Percentiles rank a stretch among this genome's conserved stretches.
Evolutionary conservation across 768 basidiomycete species (phyloP).

Genomic region (Gelatoporia subvermispora): DNA sequence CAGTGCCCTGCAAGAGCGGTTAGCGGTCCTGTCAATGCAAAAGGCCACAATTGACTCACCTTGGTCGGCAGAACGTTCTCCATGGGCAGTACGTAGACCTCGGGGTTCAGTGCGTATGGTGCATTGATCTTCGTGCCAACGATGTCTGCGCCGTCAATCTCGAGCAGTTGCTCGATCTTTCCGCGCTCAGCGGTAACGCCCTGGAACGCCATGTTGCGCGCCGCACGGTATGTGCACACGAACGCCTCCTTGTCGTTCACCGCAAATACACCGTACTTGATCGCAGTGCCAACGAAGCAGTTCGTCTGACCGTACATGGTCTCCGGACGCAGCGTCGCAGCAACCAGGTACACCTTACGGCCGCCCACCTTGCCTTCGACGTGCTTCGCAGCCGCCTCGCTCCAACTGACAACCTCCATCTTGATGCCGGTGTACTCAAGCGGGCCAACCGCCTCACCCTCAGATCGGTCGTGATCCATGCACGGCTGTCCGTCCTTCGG

Average conservation of each 20-base stretch:
- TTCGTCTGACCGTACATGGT: slow-evolving; percentile 99
- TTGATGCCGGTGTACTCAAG: slow-evolving; percentile 95
- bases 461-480: slow-evolving; percentile 98
- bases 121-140: slow-evolving; percentile 90
- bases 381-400: slow-evolving; percentile 56
- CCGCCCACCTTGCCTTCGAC: slow-evolving; percentile 67
- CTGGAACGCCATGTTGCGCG: slow-evolving; percentile 98
- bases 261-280: slow-evolving; percentile 93
- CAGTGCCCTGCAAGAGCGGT: slow-evolving; percentile 64
- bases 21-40: background rate
- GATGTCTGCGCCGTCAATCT: slow-evolving; percentile 74
- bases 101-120: slow-evolving; percentile 73
- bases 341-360: slow-evolving; percentile 86
- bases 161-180: slow-evolving; percentile 64
- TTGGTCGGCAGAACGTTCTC: slow-evolving; percentile 95
- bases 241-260: slow-evolving; percentile 84
- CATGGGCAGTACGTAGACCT: slow-evolving; percentile 98
- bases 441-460: slow-evolving; percentile 91
- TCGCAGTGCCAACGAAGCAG: slow-evolving; percentile 85
- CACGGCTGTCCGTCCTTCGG: slow-evolving; percentile 99
- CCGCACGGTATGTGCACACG: slow-evolving; percentile 83
- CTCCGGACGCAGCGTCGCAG: slow-evolving; percentile 93
- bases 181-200: slow-evolving; percentile 73
- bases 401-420: slow-evolving; percentile 90
- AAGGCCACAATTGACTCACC: slow-evolving; percentile 31